Conservation (phyloP, 768 basidiomycete genomes). For the Pleurotus eryngii region DNA sequence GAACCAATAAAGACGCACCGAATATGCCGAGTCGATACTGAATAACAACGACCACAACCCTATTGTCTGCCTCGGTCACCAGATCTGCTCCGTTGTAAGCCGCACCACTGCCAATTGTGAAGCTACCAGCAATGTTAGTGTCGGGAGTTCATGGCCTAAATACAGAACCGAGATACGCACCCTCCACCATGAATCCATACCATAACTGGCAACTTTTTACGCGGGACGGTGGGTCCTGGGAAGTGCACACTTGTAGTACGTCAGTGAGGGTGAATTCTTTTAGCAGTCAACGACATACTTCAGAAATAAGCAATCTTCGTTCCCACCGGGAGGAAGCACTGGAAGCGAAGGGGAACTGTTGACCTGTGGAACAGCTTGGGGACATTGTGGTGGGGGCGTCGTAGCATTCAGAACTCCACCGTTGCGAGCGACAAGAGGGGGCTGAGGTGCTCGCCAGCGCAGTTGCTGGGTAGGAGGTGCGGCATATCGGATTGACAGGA, state of each 20-base stretch:
- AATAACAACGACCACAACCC: neutral
- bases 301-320: no score
- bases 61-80: neutral
- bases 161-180: neutral
- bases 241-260: neutral
- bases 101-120: neutral
- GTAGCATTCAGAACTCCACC: no score
- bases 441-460: no score
- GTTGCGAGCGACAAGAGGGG: no score
- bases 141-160: neutral
- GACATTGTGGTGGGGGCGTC: no score
- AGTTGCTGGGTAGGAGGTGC: no score
- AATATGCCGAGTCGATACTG: constrained; percentile 8
- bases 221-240: neutral
- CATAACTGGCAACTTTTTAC: neutral
- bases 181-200: constrained; percentile 7
- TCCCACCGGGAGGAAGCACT: no score
- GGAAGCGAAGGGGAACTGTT: no score
- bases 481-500: no score
- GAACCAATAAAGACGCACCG: neutral
- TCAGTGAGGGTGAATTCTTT: neutral
- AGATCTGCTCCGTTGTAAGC: neutral
- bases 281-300: neutral
- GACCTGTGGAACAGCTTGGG: no score
- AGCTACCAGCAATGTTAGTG: neutral